phyloP scores from a whole-genome alignment of 345 rosid species.

The Salix viminalis region DNA sequence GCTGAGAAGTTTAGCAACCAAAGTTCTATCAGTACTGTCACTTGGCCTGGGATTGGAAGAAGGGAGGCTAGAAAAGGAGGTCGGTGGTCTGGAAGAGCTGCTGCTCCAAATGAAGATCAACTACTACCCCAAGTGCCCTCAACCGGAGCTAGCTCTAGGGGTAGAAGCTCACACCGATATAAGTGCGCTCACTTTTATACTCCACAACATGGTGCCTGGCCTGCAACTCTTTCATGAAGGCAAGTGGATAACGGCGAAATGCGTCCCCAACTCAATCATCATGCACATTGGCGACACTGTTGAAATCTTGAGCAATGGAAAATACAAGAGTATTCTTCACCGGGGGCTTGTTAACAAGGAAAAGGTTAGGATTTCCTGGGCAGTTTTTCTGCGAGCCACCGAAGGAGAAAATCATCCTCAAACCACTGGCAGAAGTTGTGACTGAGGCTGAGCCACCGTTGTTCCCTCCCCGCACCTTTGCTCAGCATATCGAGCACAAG shows the following conservation, averaged over 20 bases:
- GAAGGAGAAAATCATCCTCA: conserved; percentile 80
- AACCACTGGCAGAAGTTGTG: conserved; percentile 69
- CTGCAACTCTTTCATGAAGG: conserved; percentile 77
- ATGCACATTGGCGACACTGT: conserved; percentile 93
- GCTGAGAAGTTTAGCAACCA: conserved; percentile 61
- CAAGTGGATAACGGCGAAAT: conserved; percentile 87
- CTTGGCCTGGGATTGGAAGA: conserved; percentile 75
- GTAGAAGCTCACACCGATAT: conserved; percentile 97
- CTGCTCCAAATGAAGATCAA: conserved; percentile 88
- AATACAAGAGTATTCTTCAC: conserved; percentile 91
- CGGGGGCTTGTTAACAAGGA: conserved; percentile 90
- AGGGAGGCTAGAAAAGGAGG: conserved; percentile 81
- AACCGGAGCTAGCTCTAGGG: conserved; percentile 91
- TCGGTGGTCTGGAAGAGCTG: conserved; percentile 80
- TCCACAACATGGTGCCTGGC: conserved; percentile 99
- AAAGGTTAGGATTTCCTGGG: conserved; percentile 95
- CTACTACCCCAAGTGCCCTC: conserved; percentile 92
- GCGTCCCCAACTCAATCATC: conserved; percentile 86
- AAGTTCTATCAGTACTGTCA: conserved; percentile 58
- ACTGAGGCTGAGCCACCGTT: conserved; percentile 58
- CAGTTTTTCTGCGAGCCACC: conserved; percentile 94
- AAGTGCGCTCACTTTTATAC: conserved; percentile 87
- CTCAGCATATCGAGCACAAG: conserved; percentile 79
- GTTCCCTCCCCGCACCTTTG: conserved; percentile 90
- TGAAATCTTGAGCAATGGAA: conserved; percentile 89